A percentile compares a stretch with the other conserved stretches of the same genome.
Conservation (phyloP, 495 filamentous ascomycete genomes). For the Trichoderma gamsii region DNA sequence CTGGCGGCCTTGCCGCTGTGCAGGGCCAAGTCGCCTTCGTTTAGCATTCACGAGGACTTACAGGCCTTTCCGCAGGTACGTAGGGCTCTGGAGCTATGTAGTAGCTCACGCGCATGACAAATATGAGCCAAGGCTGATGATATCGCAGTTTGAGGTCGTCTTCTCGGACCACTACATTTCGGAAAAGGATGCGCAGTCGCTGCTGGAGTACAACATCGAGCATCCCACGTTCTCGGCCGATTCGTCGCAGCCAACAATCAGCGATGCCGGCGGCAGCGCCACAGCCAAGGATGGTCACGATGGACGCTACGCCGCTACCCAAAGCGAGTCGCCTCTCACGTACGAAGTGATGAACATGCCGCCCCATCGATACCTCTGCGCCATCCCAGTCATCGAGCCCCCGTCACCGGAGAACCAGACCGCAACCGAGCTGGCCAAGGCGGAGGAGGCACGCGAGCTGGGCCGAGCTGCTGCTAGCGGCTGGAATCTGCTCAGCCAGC, state of each 20-base stretch:
- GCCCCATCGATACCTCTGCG: slow-evolving; percentile 71
- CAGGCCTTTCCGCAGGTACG: slow-evolving; percentile 85
- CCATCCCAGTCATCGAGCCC: slow-evolving; percentile 64
- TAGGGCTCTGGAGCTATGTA: slow-evolving; percentile 17
- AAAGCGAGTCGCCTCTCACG: slow-evolving; percentile 34
- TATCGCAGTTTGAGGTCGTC: slow-evolving; percentile 66
- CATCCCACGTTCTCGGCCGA: slow-evolving; percentile 31
- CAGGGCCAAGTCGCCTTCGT: slow-evolving; percentile 39
- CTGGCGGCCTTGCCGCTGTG: slow-evolving; percentile 36
- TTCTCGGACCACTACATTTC: slow-evolving; percentile 71
- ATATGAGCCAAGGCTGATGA: not conserved
- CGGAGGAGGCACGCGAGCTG: slow-evolving; percentile 79
- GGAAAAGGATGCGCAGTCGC: slow-evolving; percentile 58
- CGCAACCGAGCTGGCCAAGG: slow-evolving; percentile 55
- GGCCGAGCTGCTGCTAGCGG: slow-evolving; percentile 76
- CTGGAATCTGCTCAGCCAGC: slow-evolving; percentile 80
- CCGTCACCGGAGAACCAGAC: slow-evolving; percentile 51
- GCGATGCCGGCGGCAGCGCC: slow-evolving; percentile 22
- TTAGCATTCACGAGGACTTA: slow-evolving; percentile 78
- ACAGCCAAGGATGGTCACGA: slow-evolving; percentile 8
- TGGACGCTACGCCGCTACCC: slow-evolving; percentile 19
- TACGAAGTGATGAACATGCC: slow-evolving; percentile 71
- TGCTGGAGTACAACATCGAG: slow-evolving; percentile 38
- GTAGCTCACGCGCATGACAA: slow-evolving; percentile 15
- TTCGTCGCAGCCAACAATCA: slow-evolving; percentile 30